These are phyloP conservation scores for Haplosporangium gracile DNA, from an alignment of 192 early-diverging fungal genomes.

Conservation along the genomic window DNA sequence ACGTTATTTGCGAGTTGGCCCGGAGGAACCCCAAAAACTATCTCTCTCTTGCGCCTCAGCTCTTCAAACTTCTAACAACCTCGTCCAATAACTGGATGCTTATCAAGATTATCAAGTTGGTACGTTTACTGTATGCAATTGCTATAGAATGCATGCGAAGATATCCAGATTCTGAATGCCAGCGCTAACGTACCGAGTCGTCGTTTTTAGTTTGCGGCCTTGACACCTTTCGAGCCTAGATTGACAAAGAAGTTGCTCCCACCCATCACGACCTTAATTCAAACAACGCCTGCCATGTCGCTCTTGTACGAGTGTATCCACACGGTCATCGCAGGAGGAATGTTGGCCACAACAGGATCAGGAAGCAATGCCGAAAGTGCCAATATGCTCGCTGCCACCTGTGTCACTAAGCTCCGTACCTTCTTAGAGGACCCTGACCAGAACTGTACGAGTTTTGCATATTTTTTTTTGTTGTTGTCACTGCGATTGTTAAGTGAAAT, in stretches of 20 bases:
- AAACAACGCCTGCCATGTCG: constrained; percentile 94
- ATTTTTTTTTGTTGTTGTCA: constrained; percentile 1
- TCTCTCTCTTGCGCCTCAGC: constrained; percentile 92
- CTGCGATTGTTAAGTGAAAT: not conserved
- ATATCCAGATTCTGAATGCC: not conserved
- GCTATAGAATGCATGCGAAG: not conserved
- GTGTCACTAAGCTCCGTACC: constrained; percentile 81
- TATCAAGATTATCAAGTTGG: constrained; percentile 99
- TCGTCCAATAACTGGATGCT: constrained; percentile 99
- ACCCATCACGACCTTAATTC: constrained; percentile 87
- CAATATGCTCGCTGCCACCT: constrained; percentile 81
- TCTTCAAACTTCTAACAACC: constrained; percentile 92
- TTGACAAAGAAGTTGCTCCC: constrained; percentile 90
- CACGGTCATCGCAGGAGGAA: constrained; percentile 90
- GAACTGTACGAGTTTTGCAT: constrained; percentile 74
- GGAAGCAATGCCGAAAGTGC: constrained; percentile 62
- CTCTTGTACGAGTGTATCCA: constrained; percentile 98
- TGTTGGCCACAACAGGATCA: constrained; percentile 75
- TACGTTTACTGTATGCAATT: constrained; percentile 42
- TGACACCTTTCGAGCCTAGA: constrained; percentile 94
- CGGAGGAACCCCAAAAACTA: constrained; percentile 93
- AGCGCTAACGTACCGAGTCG: not conserved
- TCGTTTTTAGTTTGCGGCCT: constrained; percentile 81
- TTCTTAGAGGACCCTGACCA: constrained; percentile 93
- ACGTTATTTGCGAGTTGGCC: constrained; percentile 97